phyloP scores from a whole-genome alignment of 2,329 filamentous ascomycete genomes.

The Fusarium buharicum region DNA sequence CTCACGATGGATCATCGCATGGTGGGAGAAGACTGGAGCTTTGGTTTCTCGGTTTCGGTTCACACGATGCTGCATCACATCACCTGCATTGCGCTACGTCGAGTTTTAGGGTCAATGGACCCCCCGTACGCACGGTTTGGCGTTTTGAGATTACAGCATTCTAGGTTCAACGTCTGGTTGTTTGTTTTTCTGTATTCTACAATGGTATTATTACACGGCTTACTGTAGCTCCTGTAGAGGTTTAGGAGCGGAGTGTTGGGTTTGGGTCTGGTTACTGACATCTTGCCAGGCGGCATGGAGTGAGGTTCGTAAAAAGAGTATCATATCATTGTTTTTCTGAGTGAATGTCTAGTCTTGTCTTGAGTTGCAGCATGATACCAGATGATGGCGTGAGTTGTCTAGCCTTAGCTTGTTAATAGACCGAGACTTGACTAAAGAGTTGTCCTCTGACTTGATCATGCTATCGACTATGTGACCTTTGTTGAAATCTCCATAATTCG shows the following conservation, averaged over 20 bases:
- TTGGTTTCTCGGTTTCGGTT: constrained; percentile 39
- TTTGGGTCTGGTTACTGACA: constrained; percentile 25
- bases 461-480: not conserved
- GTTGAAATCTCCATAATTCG: constrained; percentile 1
- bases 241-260: constrained; percentile 26
- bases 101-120: constrained; percentile 10
- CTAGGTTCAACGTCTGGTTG: constrained; percentile 33
- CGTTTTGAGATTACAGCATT: constrained; percentile 37
- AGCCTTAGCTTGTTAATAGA: constrained; percentile 15
- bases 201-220: constrained; percentile 32
- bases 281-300: constrained; percentile 31
- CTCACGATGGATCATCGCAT: constrained; percentile 35
- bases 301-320: constrained; percentile 42
- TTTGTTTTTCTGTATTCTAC: constrained; percentile 36
- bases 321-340: constrained; percentile 13
- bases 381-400: constrained; percentile 2
- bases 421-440: not conserved
- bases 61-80: constrained; percentile 36
- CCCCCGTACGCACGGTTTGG: constrained; percentile 33
- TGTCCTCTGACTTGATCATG: not conserved
- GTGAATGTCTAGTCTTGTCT: constrained; percentile 17
- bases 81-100: constrained; percentile 28
- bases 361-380: constrained; percentile 9
- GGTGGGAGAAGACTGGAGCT: constrained; percentile 39
- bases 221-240: constrained; percentile 26